Percentiles rank a stretch among this genome's conserved stretches.
phyloP scores from a whole-genome alignment of 2,329 filamentous ascomycete genomes.

The Madurella fahalii region DNA sequence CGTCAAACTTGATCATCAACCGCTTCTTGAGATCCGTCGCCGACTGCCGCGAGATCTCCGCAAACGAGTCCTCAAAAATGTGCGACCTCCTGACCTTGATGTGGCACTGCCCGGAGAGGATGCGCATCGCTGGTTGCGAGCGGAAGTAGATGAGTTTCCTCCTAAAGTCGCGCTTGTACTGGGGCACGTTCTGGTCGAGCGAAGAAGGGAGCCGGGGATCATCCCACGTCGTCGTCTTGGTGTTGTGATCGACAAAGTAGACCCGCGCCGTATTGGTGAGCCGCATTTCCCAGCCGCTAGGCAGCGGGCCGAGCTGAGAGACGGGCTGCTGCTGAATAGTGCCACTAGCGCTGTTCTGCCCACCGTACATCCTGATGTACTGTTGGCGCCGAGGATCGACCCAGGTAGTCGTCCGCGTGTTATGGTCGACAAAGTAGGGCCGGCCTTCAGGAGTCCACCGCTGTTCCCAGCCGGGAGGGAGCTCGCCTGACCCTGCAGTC shows the following conservation, averaged over 20 bases:
- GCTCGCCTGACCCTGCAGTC: slow-evolving; percentile 87
- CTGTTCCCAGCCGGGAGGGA: slow-evolving; percentile 95
- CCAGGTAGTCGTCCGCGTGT: slow-evolving; percentile 97
- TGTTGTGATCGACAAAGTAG: slow-evolving; percentile 99
- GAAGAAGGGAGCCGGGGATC: slow-evolving; percentile 93
- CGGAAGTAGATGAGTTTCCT: slow-evolving; percentile 99
- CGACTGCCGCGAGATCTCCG: slow-evolving; percentile 95
- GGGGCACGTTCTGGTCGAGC: slow-evolving; percentile 94
- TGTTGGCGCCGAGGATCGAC: slow-evolving; percentile 95
- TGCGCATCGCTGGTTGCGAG: slow-evolving; percentile 92
- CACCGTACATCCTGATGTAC: slow-evolving; percentile 95
- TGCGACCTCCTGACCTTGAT: slow-evolving; percentile 95
- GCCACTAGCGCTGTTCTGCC: slow-evolving; percentile 78
- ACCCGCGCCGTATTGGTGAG: slow-evolving; percentile 96
- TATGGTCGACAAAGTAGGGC: slow-evolving; percentile 97
- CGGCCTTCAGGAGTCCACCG: slow-evolving; percentile 91
- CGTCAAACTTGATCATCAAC: slow-evolving; percentile 99
- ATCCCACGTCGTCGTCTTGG: slow-evolving; percentile 99
- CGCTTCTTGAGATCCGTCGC: slow-evolving; percentile 96
- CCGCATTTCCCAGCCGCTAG: slow-evolving; percentile 99
- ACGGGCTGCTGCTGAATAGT: slow-evolving; percentile 96
- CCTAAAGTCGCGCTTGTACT: slow-evolving; percentile 99
- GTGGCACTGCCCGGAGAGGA: slow-evolving; percentile 93
- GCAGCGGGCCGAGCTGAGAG: slow-evolving; percentile 88
- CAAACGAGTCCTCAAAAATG: slow-evolving; percentile 98